A percentile compares a stretch with the other conserved stretches of the same genome.
Evolutionary conservation across 2,329 filamentous ascomycete species (phyloP).

Genomic region (Periconia sp.): DNA sequence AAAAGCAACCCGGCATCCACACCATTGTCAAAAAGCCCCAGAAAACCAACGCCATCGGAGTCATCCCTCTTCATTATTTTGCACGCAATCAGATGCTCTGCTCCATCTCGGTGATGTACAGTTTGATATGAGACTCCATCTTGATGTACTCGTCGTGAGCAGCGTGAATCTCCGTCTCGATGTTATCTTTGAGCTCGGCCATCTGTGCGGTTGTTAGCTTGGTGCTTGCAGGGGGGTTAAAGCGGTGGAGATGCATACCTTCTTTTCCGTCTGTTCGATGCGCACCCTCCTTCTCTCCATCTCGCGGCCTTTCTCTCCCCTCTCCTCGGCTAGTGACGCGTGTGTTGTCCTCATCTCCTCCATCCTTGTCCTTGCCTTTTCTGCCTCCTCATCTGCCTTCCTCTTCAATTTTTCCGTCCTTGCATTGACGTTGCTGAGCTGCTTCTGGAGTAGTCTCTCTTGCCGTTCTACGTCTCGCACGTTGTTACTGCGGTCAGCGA

Average conservation of each 20-base stretch:
- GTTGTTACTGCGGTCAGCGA: conserved; percentile 86
- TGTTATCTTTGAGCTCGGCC: conserved; percentile 96
- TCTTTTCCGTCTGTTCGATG: conserved; percentile 98
- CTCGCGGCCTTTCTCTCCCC: conserved; percentile 84
- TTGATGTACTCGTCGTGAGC: conserved; percentile 96
- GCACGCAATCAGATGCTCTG: conserved; percentile 73
- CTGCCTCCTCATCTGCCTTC: conserved; percentile 80
- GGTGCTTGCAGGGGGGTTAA: too few species aligned
- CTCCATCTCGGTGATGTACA: conserved; percentile 99
- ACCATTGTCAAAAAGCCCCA: too few species aligned
- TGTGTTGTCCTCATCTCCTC: conserved; percentile 84
- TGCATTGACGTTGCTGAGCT: conserved; percentile 84
- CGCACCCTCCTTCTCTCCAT: conserved; percentile 91
- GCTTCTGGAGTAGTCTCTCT: conserved; percentile 81
- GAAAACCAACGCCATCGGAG: too few species aligned
- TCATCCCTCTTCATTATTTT: too few species aligned
- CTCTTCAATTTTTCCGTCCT: conserved; percentile 83
- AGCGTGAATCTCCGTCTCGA: conserved; percentile 89
- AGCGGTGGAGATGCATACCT: too few species aligned
- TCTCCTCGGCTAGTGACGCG: conserved; percentile 80
- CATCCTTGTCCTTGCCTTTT: conserved; percentile 85
- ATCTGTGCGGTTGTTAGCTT: conserved; percentile 76
- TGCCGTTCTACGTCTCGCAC: conserved; percentile 90
- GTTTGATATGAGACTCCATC: conserved; percentile 94
- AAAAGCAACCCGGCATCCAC: too few species aligned